Evolutionary conservation across 139 green algal genomes (phyloP).

Genomic region (Coelastrella sp.): DNA sequence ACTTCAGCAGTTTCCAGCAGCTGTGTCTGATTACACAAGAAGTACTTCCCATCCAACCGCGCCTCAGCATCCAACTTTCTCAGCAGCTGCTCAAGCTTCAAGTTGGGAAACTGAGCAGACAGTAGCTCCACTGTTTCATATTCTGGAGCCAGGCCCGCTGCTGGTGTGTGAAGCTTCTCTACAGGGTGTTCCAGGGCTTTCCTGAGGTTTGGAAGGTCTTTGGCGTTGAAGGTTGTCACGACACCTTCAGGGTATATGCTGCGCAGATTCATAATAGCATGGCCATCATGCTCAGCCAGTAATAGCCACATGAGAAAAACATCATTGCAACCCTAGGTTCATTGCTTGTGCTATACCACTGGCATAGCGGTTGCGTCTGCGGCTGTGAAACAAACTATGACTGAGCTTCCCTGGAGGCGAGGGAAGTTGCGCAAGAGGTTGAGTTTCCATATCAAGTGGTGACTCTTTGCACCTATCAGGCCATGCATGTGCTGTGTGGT

Average conservation of each 20-base stretch:
- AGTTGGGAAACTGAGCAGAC: constrained; percentile 49
- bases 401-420: too few relatives aligned
- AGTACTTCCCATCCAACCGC: constrained; percentile 50
- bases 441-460: too few relatives aligned
- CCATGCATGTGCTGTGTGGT: too few relatives aligned
- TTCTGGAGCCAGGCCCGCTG: constrained; percentile 50
- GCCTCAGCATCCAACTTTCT: constrained; percentile 26
- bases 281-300: neutral
- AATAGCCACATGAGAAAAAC: too few relatives aligned
- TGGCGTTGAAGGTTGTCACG: constrained; percentile 45
- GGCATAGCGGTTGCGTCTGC: too few relatives aligned
- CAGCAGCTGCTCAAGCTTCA: constrained; percentile 51
- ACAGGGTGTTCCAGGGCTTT: constrained; percentile 51
- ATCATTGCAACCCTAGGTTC: too few relatives aligned
- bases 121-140: constrained; percentile 73
- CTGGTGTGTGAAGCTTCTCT: constrained; percentile 49
- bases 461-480: too few relatives aligned
- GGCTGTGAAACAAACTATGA: too few relatives aligned
- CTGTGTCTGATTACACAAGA: constrained; percentile 55
- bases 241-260: constrained; percentile 52
- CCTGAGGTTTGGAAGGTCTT: constrained; percentile 50
- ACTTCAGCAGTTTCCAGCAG: constrained; percentile 45
- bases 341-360: too few relatives aligned
- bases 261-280: neutral
- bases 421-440: too few relatives aligned